phyloP scores from a whole-genome alignment of 768 basidiomycete species.

The Phaeolepiota aurea region DNA sequence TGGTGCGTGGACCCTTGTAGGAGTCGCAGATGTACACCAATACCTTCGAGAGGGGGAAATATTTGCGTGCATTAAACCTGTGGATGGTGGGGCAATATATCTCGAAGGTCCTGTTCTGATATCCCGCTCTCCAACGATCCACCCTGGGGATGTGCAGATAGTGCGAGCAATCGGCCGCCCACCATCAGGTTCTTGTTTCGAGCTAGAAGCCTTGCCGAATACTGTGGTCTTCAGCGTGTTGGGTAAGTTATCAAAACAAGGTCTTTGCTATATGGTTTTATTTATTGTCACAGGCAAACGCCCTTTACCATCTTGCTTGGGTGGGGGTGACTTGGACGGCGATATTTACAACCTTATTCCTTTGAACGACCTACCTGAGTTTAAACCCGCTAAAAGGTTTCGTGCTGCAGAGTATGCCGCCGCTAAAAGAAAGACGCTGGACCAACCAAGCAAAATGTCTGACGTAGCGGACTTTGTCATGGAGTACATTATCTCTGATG shows the following conservation, averaged over 20 bases:
- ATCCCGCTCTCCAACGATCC: constrained; percentile 60
- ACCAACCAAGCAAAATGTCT: constrained; percentile 42
- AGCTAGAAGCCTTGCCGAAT: constrained; percentile 42
- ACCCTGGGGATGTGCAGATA: constrained; percentile 62
- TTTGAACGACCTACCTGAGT: constrained; percentile 25
- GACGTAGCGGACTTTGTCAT: constrained; percentile 67
- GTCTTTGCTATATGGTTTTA: neutral
- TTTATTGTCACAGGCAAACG: constrained; percentile 36
- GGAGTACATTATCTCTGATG: constrained; percentile 62
- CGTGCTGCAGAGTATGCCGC: constrained; percentile 43
- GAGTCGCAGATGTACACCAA: constrained; percentile 58
- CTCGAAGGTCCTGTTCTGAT: constrained; percentile 48
- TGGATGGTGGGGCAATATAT: constrained; percentile 29
- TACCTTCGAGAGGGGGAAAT: constrained; percentile 46
- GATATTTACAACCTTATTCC: constrained; percentile 50
- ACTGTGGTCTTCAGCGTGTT: constrained; percentile 57
- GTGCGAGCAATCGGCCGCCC: constrained; percentile 54
- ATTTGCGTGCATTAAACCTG: constrained; percentile 48
- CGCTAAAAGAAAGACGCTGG: constrained; percentile 34
- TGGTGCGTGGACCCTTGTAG: constrained; percentile 58
- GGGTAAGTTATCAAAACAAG: constrained; percentile 29
- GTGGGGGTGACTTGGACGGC: constrained; percentile 67
- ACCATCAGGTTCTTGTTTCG: constrained; percentile 43
- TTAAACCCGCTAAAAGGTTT: constrained; percentile 11
- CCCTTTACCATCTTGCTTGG: constrained; percentile 53